Evolutionary conservation across 257 asterid genomes (phyloP), one percentile per base, ranked within the genome.

Genomic region (Solanum sejunctum): DNA sequence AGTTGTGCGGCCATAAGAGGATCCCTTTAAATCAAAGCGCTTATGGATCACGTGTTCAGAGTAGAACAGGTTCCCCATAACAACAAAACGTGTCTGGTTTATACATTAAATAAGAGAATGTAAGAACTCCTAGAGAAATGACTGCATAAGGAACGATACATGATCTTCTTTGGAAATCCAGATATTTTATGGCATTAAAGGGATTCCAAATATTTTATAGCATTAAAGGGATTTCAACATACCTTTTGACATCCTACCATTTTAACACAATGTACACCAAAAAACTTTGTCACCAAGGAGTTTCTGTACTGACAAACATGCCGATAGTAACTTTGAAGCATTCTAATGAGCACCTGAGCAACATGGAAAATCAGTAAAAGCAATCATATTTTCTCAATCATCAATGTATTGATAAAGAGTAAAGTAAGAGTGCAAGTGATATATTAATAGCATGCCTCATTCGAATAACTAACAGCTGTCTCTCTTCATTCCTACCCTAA

Each of bases 51-150:
- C 92, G 80, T 90, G 92, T 79, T 93, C 96, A 10, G 98, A 94
- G 92, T 96, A 94, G 91, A 93, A 94, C 89, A 94, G 81, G 85
- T 94, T 94, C 49, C 96, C 98, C 98, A 92, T 94, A 66, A 94
- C 96, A 86, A 93, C 87, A 90, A 94, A 94, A 81, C 89, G 89
- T 41, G 87, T 87, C 89, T 87, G 86, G 57, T 78, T 70, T 64
- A 21, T 49, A 66, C 58, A 54, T 64, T 77, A 23, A 58, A 79
- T 36, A 84, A 60, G 52, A 18, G 41, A 66, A 21, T 8, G 85
- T 72, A 77, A 72, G 83, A 47, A 61, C 54, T 39, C 26, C 52
- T 32, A 82, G 3, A 26, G 5, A 60, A 57, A 71, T 58, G 75
- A 32, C 28, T 52, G 80, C 67, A 78, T 23, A 71, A 70, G 36